Evolutionary conservation across 192 early-diverging fungal species (phyloP), one percentile per base, ranked within the genome.

Genomic region (Allomyces macrogynus): DNA sequence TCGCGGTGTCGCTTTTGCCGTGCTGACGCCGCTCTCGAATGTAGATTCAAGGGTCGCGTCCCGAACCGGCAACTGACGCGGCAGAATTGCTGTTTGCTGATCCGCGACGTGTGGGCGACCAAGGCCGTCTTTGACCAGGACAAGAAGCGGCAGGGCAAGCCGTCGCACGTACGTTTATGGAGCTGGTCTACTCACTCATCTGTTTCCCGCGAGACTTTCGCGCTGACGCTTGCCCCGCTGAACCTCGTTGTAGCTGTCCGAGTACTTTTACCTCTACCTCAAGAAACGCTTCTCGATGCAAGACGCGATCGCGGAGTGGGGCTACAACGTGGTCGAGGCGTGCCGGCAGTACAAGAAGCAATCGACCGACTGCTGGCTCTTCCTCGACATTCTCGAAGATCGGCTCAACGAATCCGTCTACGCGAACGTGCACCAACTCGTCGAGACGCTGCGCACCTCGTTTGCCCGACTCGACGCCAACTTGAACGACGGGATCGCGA

Each of bases 201-300:
- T 7, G 32, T 40, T 40, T 40, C 32, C 32, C 4, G 32, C 32
- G 7, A 40, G 4, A 40, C 32, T 3, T 7, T 0, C 3, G 7
- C 0, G 32, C 32, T 40, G 32, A 40, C 8, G 32, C 3, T 40
- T 40, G 32, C 7, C 7, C 32, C 32, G 7, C 32, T 40, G 32
- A 0, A 27, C 32, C 32, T 8, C 32, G 32, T 40, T 8, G 32
- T 40, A 72, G 64, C 69, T 83, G 49, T 23, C 65, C n/a, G 80
- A 83, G 16, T 83, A 81, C 64, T 43, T 82, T 0, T 80, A 75
- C 64, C 54, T 74, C 61, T 83, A 77, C 61, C 69, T 83, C 25
- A 82, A 82, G 40, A 82, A 82, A 61, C 66, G 76, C n/a, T 83
- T 83, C 69, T 76, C 78, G 0, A 64, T 74, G 20, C 79, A 83